phyloP scores from a whole-genome alignment of 768 basidiomycete genomes.

The Tylopilus vinaceipallidus region DNA sequence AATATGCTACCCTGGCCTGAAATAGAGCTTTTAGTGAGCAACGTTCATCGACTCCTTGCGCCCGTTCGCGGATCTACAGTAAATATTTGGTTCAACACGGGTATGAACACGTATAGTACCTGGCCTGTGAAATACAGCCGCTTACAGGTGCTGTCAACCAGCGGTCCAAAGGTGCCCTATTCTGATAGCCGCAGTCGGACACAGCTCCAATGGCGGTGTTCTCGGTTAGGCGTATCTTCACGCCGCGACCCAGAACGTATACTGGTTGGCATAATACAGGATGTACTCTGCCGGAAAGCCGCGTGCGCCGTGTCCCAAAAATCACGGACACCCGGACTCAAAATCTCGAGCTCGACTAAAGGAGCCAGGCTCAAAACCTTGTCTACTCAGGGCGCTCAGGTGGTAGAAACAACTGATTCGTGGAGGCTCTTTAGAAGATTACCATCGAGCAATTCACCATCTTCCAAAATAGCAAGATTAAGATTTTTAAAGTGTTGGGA shows the following conservation, averaged over 20 bases:
- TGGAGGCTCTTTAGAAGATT: too few species aligned
- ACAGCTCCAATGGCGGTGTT: conserved; percentile 15
- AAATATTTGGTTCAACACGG: not conserved
- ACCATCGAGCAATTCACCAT: too few species aligned
- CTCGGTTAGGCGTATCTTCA: not conserved
- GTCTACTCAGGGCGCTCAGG: too few species aligned
- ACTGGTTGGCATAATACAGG: not conserved
- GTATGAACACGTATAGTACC: not conserved
- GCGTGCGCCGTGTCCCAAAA: too few species aligned
- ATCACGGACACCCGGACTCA: too few species aligned
- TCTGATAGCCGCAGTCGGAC: not conserved
- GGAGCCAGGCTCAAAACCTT: too few species aligned
- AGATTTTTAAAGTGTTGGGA: too few species aligned
- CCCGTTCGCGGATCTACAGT: not conserved
- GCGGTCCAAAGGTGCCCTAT: not conserved
- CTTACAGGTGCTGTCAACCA: conserved; percentile 4
- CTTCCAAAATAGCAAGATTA: too few species aligned
- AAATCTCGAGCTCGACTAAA: too few species aligned
- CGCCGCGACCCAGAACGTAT: not conserved
- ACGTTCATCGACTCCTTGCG: not conserved
- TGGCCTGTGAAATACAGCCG: conserved; percentile 1
- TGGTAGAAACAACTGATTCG: too few species aligned
- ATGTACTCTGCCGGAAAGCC: not conserved
- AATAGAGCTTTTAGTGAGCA: not conserved
- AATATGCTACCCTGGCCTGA: too few species aligned